phyloP scores from a whole-genome alignment of 768 basidiomycete genomes.

The Tricholoma matsutake region DNA sequence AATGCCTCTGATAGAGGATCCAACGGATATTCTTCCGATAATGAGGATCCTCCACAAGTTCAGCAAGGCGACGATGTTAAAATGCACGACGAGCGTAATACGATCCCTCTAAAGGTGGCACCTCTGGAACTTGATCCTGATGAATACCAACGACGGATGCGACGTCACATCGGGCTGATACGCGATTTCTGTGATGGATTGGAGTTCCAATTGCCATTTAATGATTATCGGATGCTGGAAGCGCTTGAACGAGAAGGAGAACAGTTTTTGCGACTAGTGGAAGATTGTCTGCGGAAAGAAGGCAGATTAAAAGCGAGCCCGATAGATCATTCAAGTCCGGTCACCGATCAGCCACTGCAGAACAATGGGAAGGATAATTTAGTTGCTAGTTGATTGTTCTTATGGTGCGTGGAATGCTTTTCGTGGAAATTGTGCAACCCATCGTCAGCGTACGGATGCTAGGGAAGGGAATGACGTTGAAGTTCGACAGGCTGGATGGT shows the following conservation, averaged over 20 bases:
- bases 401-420: background rate
- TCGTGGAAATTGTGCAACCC: background rate
- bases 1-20: slow-evolving; percentile 8
- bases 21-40: slow-evolving; percentile 1
- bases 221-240: slow-evolving; percentile 41
- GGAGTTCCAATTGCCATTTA: slow-evolving; percentile 45
- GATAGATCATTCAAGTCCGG: background rate
- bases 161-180: slow-evolving; percentile 38
- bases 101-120: background rate
- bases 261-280: slow-evolving; percentile 36
- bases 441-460: background rate
- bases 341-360: background rate
- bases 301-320: slow-evolving; percentile 22
- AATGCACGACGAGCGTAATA: background rate
- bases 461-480: too few species aligned
- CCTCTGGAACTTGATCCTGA: slow-evolving; percentile 14
- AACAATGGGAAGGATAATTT: background rate
- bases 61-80: background rate
- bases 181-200: slow-evolving; percentile 44
- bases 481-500: background rate
- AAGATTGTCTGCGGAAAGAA: slow-evolving; percentile 39
- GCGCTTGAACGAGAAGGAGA: slow-evolving; percentile 40
- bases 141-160: slow-evolving; percentile 36
- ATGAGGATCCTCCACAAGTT: slow-evolving; percentile 5
- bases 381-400: background rate